Conservation (phyloP, 2,329 filamentous ascomycete genomes). For the Ophidiomyces ophidiicola region DNA sequence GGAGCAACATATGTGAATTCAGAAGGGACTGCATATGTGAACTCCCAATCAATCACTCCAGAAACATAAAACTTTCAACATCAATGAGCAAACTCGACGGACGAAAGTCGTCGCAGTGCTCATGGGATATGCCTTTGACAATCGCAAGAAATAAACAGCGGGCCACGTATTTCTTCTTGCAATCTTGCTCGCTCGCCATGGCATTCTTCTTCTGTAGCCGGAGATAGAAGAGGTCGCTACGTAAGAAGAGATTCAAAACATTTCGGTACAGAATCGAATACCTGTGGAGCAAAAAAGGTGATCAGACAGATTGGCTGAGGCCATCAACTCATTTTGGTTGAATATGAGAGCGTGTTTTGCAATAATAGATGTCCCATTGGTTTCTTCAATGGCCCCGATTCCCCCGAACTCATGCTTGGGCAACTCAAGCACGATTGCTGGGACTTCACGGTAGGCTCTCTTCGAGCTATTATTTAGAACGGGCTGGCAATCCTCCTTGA, state of each 20-base stretch:
- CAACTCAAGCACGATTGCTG: too few species aligned
- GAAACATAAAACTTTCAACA: conserved; percentile 14
- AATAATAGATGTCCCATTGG: too few species aligned
- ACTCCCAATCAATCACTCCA: conserved; percentile 24
- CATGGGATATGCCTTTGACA: conserved; percentile 16
- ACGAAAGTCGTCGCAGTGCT: conserved; percentile 21
- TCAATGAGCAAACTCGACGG: conserved; percentile 21
- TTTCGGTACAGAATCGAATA: conserved; percentile 14
- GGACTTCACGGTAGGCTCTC: conserved; percentile 8
- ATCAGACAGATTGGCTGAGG: too few species aligned
- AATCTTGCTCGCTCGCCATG: conserved; percentile 25
- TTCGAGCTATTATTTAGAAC: too few species aligned
- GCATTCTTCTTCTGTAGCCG: conserved; percentile 34
- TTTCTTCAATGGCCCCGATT: too few species aligned
- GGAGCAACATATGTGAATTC: conserved; percentile 19
- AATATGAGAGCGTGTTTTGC: too few species aligned
- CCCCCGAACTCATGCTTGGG: too few species aligned
- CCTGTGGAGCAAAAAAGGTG: too few species aligned
- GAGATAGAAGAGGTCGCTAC: conserved; percentile 21
- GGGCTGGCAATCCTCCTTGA: conserved; percentile 1
- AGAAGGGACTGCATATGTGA: conserved; percentile 17
- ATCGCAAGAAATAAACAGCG: too few species aligned
- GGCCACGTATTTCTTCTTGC: conserved; percentile 17
- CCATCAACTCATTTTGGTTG: too few species aligned
- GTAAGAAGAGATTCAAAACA: conserved; percentile 12